These are phyloP conservation scores for Celoporthe dispersa DNA, from an alignment of 2,329 filamentous ascomycete genomes.

Conservation along the genomic window DNA sequence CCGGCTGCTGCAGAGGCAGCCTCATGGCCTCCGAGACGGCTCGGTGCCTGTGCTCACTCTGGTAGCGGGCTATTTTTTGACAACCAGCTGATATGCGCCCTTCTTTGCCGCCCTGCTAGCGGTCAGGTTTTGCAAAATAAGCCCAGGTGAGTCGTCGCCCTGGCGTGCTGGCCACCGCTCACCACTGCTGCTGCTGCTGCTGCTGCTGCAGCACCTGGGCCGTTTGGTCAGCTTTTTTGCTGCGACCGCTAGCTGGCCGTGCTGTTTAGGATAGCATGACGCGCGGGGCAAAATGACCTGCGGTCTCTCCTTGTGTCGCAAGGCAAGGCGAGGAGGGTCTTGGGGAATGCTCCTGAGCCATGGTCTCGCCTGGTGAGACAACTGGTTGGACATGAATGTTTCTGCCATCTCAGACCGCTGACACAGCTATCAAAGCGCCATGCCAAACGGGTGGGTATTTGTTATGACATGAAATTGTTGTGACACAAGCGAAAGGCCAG, in stretches of 20 bases:
- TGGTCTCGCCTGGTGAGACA: conserved; percentile 9
- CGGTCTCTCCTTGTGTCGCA: conserved; percentile 4
- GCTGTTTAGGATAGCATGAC: background rate
- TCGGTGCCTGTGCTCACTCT: conserved; percentile 8
- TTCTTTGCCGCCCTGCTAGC: conserved; percentile 5
- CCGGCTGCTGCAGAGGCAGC: background rate
- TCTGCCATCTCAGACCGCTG: conserved; percentile 23
- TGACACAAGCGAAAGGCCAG: conserved; percentile 10
- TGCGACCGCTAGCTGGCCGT: background rate
- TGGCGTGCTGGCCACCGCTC: background rate
- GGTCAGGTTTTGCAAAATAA: background rate
- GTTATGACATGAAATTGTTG: conserved; percentile 19
- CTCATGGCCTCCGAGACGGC: background rate
- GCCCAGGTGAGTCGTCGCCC: conserved; percentile 5
- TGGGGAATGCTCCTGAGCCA: background rate
- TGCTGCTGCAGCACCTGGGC: background rate
- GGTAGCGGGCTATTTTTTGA: conserved; percentile 1
- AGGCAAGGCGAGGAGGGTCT: background rate
- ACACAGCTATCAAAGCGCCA: conserved; percentile 18
- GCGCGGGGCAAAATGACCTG: conserved; percentile 2
- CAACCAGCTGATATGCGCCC: conserved; percentile 9
- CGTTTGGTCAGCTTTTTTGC: background rate
- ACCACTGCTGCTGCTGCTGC: background rate
- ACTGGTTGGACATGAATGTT: conserved; percentile 15
- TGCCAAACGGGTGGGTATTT: conserved; percentile 8